These are phyloP conservation scores for Hondaea fermentalgiana DNA, from an alignment of 108 stramenopile genomes.

Conservation along the genomic window DNA sequence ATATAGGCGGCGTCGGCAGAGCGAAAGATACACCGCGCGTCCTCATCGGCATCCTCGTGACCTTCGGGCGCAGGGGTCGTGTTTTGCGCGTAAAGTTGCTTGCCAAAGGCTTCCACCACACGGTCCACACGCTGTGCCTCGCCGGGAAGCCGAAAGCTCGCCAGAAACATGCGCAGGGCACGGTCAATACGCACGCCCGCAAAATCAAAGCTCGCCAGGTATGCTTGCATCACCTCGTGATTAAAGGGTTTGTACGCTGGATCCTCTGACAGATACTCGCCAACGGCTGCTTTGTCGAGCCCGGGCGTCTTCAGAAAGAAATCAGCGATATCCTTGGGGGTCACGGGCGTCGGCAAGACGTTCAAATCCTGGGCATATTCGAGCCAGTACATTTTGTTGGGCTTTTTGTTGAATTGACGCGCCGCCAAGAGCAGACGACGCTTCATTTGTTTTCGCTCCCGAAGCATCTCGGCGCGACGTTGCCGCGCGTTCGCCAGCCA, in stretches of 20 bases:
- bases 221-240: conserved; percentile 58
- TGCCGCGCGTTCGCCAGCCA: conserved; percentile 41
- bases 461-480: conserved; percentile 48
- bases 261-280: conserved; percentile 79
- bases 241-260: conserved; percentile 77
- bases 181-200: conserved; percentile 55
- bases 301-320: conserved; percentile 72
- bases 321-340: conserved; percentile 49
- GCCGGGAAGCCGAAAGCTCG: conserved; percentile 79
- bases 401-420: conserved; percentile 62
- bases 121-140: conserved; percentile 94
- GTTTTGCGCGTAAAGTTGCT: conserved; percentile 53
- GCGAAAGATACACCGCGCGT: conserved; percentile 65
- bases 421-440: conserved; percentile 59
- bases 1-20: conserved; percentile 84
- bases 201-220: conserved; percentile 68
- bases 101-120: conserved; percentile 86
- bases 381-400: conserved; percentile 64
- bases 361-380: conserved; percentile 58
- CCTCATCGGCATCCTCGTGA: conserved; percentile 22
- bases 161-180: conserved; percentile 70
- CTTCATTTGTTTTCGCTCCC: conserved; percentile 70
- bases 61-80: background rate
- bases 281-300: conserved; percentile 75
- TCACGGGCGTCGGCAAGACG: conserved; percentile 35